phyloP scores from a whole-genome alignment of 768 basidiomycete genomes.

The Boletus tomentosulus region DNA sequence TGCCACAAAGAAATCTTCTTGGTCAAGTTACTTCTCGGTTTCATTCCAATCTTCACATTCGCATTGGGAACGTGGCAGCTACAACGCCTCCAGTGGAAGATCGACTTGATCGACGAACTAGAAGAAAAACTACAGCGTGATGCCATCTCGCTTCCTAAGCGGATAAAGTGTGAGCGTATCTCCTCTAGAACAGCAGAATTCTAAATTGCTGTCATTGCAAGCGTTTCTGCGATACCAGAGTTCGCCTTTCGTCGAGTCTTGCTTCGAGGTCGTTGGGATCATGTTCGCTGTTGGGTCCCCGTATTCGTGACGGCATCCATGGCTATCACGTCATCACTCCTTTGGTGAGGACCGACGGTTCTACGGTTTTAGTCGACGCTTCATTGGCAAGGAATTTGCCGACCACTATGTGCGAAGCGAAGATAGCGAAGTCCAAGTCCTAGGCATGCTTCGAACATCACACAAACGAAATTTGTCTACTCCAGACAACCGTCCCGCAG shows the following conservation, averaged over 20 bases:
- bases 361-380: slow-evolving; percentile 89
- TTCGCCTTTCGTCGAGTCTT: slow-evolving; percentile 86
- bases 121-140: slow-evolving; percentile 82
- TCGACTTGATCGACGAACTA: slow-evolving; percentile 87
- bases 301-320: slow-evolving; percentile 79
- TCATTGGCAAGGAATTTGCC: slow-evolving; percentile 61
- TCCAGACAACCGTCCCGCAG: slow-evolving; percentile 78
- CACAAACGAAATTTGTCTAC: slow-evolving; percentile 76
- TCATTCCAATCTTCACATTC: slow-evolving; percentile 88
- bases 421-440: slow-evolving; percentile 60
- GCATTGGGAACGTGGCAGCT: slow-evolving; percentile 93
- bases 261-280: slow-evolving; percentile 75
- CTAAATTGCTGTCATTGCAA: slow-evolving; percentile 28
- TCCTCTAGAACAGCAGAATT: slow-evolving; percentile 12
- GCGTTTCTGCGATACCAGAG: slow-evolving; percentile 76
- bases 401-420: slow-evolving; percentile 36
- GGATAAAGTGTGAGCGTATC: slow-evolving; percentile 70
- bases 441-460: slow-evolving; percentile 84
- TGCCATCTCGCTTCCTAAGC: slow-evolving; percentile 73
- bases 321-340: slow-evolving; percentile 91
- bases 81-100: slow-evolving; percentile 90
- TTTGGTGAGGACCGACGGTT: slow-evolving; percentile 70
- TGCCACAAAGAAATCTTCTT: slow-evolving; percentile 53
- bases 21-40: slow-evolving; percentile 68
- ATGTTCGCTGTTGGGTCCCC: slow-evolving; percentile 73